These are phyloP conservation scores for Talaromyces sp. DNA, from an alignment of 2,329 filamentous ascomycete species.

Conservation along the genomic window DNA sequence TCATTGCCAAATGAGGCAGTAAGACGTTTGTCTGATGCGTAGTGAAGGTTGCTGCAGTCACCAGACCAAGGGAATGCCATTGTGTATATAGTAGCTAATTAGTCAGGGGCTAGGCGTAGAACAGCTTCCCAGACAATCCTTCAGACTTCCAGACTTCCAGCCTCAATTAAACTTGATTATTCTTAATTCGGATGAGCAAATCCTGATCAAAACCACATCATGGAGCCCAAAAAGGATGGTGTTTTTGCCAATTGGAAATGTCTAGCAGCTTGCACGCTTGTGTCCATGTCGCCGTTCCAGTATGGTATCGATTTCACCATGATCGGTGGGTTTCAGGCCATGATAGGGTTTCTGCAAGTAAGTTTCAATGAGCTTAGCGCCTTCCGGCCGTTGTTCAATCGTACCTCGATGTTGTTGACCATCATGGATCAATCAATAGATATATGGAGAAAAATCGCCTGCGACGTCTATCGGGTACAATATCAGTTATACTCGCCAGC, in stretches of 20 bases:
- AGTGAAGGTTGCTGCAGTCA: not conserved
- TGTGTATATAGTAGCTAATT: not conserved
- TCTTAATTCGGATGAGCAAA: not conserved
- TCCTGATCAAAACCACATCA: not conserved
- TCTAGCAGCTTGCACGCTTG: slow-evolving; percentile 25
- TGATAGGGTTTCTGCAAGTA: slow-evolving; percentile 30
- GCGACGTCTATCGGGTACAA: slow-evolving; percentile 32
- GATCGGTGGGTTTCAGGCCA: slow-evolving; percentile 32
- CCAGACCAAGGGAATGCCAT: not conserved
- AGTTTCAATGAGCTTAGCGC: not conserved
- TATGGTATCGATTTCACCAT: slow-evolving; percentile 32
- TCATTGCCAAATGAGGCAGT: not conserved
- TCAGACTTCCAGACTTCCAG: not conserved
- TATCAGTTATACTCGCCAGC: slow-evolving; percentile 38
- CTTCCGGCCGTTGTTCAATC: not conserved
- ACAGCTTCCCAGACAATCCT: not conserved
- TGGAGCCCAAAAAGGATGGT: not conserved
- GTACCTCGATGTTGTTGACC: not conserved
- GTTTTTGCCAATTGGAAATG: slow-evolving; percentile 23
- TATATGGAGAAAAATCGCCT: not conserved
- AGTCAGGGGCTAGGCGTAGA: not conserved
- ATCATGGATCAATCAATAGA: not conserved
- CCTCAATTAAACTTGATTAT: not conserved
- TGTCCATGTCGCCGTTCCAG: slow-evolving; percentile 34
- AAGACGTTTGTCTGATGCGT: not conserved